phyloP scores from a whole-genome alignment of 768 basidiomycete genomes.

The Tylopilus sp. region DNA sequence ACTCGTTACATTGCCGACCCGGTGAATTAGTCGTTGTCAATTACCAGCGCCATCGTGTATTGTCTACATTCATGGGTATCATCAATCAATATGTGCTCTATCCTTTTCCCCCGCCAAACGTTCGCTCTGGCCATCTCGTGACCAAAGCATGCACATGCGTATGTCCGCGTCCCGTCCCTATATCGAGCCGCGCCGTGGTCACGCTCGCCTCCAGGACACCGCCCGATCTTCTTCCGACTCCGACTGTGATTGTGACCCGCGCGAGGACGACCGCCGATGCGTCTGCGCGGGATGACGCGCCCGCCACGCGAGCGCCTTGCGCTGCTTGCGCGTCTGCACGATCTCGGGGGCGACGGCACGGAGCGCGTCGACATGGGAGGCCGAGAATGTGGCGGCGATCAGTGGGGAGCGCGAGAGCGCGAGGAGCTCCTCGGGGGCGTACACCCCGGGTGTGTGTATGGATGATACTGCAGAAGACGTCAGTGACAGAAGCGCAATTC shows the following conservation, averaged over 20 bases:
- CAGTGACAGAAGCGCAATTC: neutral
- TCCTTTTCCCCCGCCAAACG: neutral
- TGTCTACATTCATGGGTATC: neutral
- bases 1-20: no score
- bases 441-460: no score
- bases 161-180: no score
- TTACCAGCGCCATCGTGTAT: neutral
- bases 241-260: no score
- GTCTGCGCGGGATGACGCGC: constrained; percentile 7
- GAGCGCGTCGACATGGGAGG: constrained; percentile 4
- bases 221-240: constrained; percentile 18
- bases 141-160: no score
- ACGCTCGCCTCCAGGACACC: constrained; percentile 16
- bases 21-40: neutral
- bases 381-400: constrained; percentile 10
- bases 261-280: constrained; percentile 1
- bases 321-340: constrained; percentile 23
- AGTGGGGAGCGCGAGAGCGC: constrained; percentile 23
- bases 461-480: neutral
- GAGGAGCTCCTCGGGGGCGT: constrained; percentile 25
- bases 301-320: constrained; percentile 25
- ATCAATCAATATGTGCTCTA: neutral
- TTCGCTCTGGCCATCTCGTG: no score
- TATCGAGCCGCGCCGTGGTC: no score
- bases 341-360: constrained; percentile 26